Conservation (phyloP, 2,329 filamentous ascomycete genomes). For the Beauveria caledonica region DNA sequence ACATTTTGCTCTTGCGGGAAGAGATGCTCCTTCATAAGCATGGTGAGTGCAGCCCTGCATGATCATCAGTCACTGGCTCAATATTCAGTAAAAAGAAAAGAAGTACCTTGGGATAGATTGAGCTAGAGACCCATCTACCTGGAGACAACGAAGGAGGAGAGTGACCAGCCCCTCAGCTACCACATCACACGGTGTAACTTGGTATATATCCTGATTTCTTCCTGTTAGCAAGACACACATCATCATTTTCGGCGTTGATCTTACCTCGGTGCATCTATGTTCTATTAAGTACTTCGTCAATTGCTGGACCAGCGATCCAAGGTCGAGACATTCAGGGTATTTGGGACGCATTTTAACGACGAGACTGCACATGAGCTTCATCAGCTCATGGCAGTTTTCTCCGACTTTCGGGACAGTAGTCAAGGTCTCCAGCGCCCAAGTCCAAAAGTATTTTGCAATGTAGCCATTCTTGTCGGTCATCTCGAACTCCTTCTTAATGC, state of each 20-base stretch:
- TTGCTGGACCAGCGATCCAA: constrained; percentile 22
- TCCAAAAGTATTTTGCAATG: constrained; percentile 23
- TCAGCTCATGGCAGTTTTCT: constrained; percentile 36
- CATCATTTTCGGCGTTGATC: not conserved
- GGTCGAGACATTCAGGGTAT: constrained; percentile 22
- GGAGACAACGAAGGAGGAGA: constrained; percentile 24
- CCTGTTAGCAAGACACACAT: not conserved
- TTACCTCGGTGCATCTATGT: constrained; percentile 34
- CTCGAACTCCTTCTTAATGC: constrained; percentile 13
- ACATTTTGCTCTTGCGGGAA: constrained; percentile 45
- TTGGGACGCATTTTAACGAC: constrained; percentile 26
- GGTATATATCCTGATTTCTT: constrained; percentile 19
- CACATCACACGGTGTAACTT: constrained; percentile 20
- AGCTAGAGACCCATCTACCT: constrained; percentile 20
- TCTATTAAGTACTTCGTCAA: constrained; percentile 16
- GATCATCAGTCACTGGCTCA: constrained; percentile 9
- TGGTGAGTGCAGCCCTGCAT: constrained; percentile 22
- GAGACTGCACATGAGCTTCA: constrained; percentile 33
- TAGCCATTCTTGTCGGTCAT: not conserved
- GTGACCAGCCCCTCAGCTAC: constrained; percentile 23
- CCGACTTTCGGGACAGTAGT: constrained; percentile 23
- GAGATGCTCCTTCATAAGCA: constrained; percentile 55
- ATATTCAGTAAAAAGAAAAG: not conserved
- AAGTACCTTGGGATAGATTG: constrained; percentile 21
- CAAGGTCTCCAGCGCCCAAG: constrained; percentile 26